phyloP scores from a whole-genome alignment of 352 stramenopile genomes.

The Globisporangium camurandrum region DNA sequence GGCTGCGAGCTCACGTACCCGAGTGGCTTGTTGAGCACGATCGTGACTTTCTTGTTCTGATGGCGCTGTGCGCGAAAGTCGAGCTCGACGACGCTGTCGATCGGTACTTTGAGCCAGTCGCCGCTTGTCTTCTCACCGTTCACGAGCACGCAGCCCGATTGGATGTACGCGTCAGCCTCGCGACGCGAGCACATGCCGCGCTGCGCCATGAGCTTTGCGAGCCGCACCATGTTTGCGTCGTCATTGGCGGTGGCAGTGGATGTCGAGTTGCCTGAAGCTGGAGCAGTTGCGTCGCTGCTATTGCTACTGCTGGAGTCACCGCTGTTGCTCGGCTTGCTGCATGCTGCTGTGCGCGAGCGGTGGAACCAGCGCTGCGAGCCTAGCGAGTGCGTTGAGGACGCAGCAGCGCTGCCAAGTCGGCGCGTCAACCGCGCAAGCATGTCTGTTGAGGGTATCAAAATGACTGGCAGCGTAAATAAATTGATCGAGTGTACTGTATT shows the following conservation, averaged over 20 bases:
- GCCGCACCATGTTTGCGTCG: slow-evolving; percentile 30
- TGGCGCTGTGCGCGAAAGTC: slow-evolving; percentile 60
- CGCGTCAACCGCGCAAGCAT: slow-evolving; percentile 30
- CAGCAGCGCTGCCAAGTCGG: slow-evolving; percentile 21
- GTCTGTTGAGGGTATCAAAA: slow-evolving; percentile 7
- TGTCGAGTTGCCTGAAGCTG: background rate
- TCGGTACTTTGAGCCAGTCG: slow-evolving; percentile 64
- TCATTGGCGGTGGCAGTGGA: background rate
- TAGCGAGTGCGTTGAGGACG: background rate
- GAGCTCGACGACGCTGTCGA: slow-evolving; percentile 48
- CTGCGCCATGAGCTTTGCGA: slow-evolving; percentile 79
- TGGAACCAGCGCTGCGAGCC: slow-evolving; percentile 1
- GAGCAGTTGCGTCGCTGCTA: background rate
- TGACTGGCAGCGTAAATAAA: background rate
- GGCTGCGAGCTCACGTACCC: slow-evolving; percentile 78
- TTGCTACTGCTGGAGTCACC: background rate
- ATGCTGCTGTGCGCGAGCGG: background rate
- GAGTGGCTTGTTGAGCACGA: slow-evolving; percentile 81
- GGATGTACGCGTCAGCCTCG: slow-evolving; percentile 78
- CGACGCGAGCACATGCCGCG: slow-evolving; percentile 70
- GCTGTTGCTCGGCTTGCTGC: background rate
- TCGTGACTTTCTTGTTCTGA: slow-evolving; percentile 68
- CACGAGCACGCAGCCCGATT: slow-evolving; percentile 62
- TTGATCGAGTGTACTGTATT: no score
- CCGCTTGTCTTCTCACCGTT: slow-evolving; percentile 56